A percentile compares a stretch with the other conserved stretches of the same genome.
Evolutionary conservation across 495 filamentous ascomycete genomes (phyloP).

Genomic region (Durotheca rogersii): DNA sequence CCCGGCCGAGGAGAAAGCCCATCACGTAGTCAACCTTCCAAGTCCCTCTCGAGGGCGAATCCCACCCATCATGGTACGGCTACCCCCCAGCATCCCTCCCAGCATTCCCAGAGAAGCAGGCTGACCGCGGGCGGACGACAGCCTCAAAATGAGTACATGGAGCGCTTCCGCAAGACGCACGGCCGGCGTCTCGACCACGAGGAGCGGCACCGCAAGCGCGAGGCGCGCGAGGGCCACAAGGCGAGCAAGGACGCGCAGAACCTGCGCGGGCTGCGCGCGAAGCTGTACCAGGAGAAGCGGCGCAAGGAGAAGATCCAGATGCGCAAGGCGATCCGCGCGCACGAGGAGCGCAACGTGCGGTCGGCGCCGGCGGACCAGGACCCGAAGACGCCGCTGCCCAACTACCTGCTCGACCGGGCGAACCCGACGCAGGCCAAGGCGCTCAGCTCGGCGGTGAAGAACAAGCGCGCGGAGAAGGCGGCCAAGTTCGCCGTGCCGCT

Average conservation of each 20-base stretch:
- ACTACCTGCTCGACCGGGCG: constrained; percentile 86
- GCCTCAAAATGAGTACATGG: constrained; percentile 97
- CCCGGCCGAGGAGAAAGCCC: neutral
- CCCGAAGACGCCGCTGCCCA: constrained; percentile 70
- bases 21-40: neutral
- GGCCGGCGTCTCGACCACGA: constrained; percentile 80
- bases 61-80: constrained; percentile 35
- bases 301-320: constrained; percentile 99
- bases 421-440: constrained; percentile 88
- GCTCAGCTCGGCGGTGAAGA: constrained; percentile 79
- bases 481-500: constrained; percentile 94
- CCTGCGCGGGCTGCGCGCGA: constrained; percentile 85
- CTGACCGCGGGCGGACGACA: constrained; percentile 36
- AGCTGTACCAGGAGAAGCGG: constrained; percentile 91
- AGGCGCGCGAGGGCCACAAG: constrained; percentile 84
- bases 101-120: neutral
- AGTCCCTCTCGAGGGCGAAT: constrained; percentile 23
- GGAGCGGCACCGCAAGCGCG: constrained; percentile 83
- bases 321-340: constrained; percentile 90
- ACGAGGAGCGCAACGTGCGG: constrained; percentile 95
- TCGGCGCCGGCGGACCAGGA: constrained; percentile 76
- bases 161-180: constrained; percentile 80
- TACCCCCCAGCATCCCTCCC: neutral
- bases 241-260: constrained; percentile 86
- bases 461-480: constrained; percentile 63